Percentiles rank a stretch among this genome's conserved stretches.
Conservation (phyloP, 306 rosid species). For the Cyamopsis tetragonoloba region DNA sequence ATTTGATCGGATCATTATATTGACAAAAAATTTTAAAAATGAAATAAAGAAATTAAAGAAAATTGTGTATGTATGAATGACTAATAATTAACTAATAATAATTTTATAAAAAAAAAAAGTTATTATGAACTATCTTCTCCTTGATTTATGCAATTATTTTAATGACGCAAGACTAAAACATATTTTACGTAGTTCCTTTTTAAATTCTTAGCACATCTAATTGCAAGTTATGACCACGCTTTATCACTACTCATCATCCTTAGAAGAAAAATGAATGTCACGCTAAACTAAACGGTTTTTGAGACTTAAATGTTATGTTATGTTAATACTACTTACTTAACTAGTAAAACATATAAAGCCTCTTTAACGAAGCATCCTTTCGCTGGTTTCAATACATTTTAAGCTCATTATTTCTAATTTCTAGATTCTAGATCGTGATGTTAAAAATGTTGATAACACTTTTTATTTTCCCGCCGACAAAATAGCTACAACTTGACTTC, state of each 20-base stretch:
- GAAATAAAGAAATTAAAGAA: too few relatives aligned
- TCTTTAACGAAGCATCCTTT: conserved; percentile 2
- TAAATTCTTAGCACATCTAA: neutral
- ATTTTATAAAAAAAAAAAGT: too few relatives aligned
- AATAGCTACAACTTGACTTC: conserved; percentile 16
- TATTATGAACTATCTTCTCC: too few relatives aligned
- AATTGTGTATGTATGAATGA: too few relatives aligned
- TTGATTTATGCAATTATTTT: too few relatives aligned
- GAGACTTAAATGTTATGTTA: neutral
- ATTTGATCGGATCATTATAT: too few relatives aligned
- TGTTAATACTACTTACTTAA: neutral
- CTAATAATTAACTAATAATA: too few relatives aligned
- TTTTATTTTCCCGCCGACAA: conserved; percentile 25
- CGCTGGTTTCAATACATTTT: neutral
- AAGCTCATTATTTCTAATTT: neutral
- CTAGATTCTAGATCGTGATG: neutral
- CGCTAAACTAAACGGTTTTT: neutral
- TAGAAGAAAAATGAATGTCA: neutral
- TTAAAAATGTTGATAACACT: neutral
- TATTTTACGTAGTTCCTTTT: neutral
- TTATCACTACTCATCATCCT: neutral
- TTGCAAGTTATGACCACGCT: neutral
- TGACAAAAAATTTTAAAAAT: too few relatives aligned
- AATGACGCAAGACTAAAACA: neutral
- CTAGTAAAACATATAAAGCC: neutral